These are phyloP conservation scores for Aegilops sharonensis DNA, from an alignment of 176 grass and related monocot species.

Conservation along the genomic window DNA sequence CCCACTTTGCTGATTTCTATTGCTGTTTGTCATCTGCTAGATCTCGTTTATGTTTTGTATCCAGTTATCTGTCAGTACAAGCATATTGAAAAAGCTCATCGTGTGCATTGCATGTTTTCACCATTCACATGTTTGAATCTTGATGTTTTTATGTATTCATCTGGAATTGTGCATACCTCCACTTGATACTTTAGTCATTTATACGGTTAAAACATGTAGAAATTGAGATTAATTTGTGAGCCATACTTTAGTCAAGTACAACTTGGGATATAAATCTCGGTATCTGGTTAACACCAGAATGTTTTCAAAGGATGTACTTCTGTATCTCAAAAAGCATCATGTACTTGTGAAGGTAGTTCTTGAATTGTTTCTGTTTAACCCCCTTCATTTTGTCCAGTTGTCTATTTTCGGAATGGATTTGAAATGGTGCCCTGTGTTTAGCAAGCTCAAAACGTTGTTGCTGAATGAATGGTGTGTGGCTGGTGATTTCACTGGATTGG, in stretches of 20 bases:
- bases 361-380: not conserved
- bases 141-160: not conserved
- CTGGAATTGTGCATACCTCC: not conserved
- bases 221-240: not conserved
- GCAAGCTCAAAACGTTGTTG: not conserved
- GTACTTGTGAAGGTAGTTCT: not conserved
- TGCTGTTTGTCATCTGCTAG: not conserved
- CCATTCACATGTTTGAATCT: not conserved
- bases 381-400: not conserved
- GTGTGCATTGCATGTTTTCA: not conserved
- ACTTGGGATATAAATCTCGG: not conserved
- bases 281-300: not conserved
- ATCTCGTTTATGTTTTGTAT: not conserved
- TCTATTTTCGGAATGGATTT: not conserved
- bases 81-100: not conserved
- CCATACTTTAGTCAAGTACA: not conserved
- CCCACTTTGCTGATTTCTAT: not conserved
- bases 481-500: not conserved
- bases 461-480: not conserved
- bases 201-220: not conserved
- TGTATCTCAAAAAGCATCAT: not conserved
- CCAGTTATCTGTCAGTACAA: not conserved
- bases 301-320: not conserved
- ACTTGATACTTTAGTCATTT: not conserved
- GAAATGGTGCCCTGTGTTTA: not conserved